Evolutionary conservation across 129 eudicot species (phyloP), one percentile per base, ranked within the genome.

Genomic region (Flaveria sonorensis): DNA sequence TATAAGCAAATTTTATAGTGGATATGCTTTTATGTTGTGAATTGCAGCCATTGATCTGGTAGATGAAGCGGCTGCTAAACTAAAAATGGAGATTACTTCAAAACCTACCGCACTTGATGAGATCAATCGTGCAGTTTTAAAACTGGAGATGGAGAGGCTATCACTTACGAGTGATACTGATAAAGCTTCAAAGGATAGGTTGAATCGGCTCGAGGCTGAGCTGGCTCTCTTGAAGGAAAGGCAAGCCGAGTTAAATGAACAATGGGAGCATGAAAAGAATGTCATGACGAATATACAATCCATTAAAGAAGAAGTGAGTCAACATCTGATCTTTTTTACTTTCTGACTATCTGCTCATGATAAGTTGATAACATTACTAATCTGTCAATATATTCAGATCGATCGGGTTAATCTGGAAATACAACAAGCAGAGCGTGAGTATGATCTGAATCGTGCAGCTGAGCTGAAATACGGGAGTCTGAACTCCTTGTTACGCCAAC

Each of bases 51-150:
- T 95, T 81, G 99, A 95, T 81, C 82, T 95, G 62, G 99, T 95
- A 39, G 99, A 95, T 82, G 97, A 95, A 86, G 97, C 99, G 2
- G 99, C 99, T 76, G 99, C 99, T 14, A 95, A 95, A 82, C 79
- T 95, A 78, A 95, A 95, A 82, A 95, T 95, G 97, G 99, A 95
- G 83, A 95, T 95, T 52, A 95, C 99, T 48, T 95, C 99, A 67
- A 95, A 95, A 77, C 99, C 99, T 52, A 95, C 97, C 3, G 96
- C 96, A 30, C 97, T 95, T 40, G 99, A 95, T 89, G 99, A 95
- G 74, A 95, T 95, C 52, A 85, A 95, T 71, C 91, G 99, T 42
- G 80, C 96, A 14, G 97, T 95, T 13, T 70, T 95, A 72, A 95
- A 95, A 70, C 79, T 89, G 55, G 99, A 95, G 83, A 95, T 95